phyloP scores from a whole-genome alignment of 192 early-diverging fungal genomes.

The Neocallimastix lanati region DNA sequence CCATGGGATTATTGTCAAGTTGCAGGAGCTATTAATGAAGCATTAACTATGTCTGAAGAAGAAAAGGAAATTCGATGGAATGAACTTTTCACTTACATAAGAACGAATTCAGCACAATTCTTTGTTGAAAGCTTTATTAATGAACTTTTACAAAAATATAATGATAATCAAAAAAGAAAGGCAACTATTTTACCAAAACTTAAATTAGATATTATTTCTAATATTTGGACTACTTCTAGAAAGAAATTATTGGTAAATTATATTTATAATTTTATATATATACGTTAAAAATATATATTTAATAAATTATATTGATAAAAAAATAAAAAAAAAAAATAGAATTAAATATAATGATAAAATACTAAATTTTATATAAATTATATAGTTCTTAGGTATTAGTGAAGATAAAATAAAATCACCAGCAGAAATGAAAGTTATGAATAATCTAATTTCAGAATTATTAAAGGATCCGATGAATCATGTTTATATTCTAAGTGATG shows the following conservation, averaged over 20 bases:
- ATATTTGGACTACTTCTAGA: conserved; percentile 22
- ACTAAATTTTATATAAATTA: no score
- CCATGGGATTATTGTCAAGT: conserved; percentile 32
- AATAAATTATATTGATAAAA: no score
- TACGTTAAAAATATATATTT: background rate
- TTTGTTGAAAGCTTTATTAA: conserved; percentile 13
- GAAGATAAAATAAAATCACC: background rate
- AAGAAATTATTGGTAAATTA: conserved; percentile 14
- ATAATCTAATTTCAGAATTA: background rate
- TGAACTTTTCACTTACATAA: conserved; percentile 1
- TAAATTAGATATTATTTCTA: background rate
- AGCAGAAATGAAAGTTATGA: background rate
- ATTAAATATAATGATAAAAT: no score
- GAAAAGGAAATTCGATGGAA: conserved; percentile 27
- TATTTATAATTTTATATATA: background rate
- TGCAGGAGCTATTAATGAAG: conserved; percentile 18
- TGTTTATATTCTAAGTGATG: background rate
- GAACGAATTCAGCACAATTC: background rate
- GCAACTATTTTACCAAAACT: conserved; percentile 1
- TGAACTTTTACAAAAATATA: conserved; percentile 16
- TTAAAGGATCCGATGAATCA: background rate
- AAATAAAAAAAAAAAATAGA: no score
- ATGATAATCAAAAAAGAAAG: conserved; percentile 7
- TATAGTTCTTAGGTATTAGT: background rate
- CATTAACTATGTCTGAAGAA: conserved; percentile 16